Base-by-base conservation (phyloP, 352 stramenopile species). In the Pythium periplocum region DNA sequence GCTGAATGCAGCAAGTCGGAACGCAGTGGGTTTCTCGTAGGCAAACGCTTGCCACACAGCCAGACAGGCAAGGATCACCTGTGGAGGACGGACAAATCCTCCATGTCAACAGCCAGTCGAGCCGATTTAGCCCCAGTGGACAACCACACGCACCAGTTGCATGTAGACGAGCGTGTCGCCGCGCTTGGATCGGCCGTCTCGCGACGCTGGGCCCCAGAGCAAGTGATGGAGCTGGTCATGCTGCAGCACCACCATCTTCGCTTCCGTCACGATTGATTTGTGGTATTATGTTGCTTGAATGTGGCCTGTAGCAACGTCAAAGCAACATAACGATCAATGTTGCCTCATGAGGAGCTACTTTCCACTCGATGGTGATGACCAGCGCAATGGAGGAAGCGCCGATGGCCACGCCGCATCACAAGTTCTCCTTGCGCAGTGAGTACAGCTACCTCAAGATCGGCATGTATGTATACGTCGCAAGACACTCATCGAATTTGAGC, bases 381-480 rank as follows among this genome's bases (percentile, higher is more conserved):
- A 48, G 5, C 45, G 51, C 58, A 33, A 45, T 33, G 42, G 44
- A 3, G 7, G 44, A 38, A 11, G 40, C 34, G n/a, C 35, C 58
- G n/a, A 11, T 17, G n/a, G 36, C 39, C 2, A 38, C 32, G 0
- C 55, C 72, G 47, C 81, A 92, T 53, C 75, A 85, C 75, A 92
- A 92, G 69, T 90, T 92, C 62, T 82, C 67, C 32, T 63, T 90
- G 59, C 65, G 53, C 44, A 60, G 58, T 34, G 51, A 78, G 33
- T 64, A 79, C 59, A 69, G 35, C 42, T 90, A 79, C 50, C 40
- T 92, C 52, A 79, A 71, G 53, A 71, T 92, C 43, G 75, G 64
- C 45, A 85, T 92, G 81, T 90, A 62, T n/a, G 74, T 68, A 1
- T 30, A 26, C 17, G 17, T 26, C 17, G 17, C 17, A 26, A 26